phyloP scores from a whole-genome alignment of 2,329 filamentous ascomycete species.

The Colletotrichum tropicale region DNA sequence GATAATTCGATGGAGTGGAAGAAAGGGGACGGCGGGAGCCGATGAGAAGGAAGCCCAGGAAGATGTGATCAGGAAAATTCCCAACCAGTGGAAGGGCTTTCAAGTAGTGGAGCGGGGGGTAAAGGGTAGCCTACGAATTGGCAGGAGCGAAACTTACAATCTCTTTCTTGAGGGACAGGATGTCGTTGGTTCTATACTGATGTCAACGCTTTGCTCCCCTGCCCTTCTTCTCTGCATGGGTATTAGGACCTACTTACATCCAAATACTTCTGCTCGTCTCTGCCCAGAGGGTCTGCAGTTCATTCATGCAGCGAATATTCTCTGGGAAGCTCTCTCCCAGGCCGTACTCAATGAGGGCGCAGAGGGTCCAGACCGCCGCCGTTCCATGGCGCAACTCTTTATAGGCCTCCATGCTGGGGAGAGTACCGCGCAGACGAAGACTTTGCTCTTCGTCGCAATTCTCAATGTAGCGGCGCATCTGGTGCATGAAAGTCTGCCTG shows the following conservation, averaged over 20 bases:
- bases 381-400: conserved; percentile 32
- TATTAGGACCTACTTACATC: conserved; percentile 9
- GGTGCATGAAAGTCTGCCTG: conserved; percentile 11
- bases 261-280: conserved; percentile 28
- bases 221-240: neutral
- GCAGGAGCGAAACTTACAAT: conserved; percentile 20
- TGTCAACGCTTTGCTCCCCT: neutral
- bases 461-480: conserved; percentile 26
- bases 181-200: conserved; percentile 27
- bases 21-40: neutral
- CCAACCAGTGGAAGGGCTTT: neutral
- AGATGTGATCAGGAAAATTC: neutral
- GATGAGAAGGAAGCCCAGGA: neutral
- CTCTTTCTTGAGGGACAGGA: conserved; percentile 37
- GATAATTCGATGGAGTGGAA: neutral
- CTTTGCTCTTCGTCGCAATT: conserved; percentile 31
- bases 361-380: conserved; percentile 27
- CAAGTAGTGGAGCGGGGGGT: neutral
- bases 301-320: neutral
- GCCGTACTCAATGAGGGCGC: conserved; percentile 28
- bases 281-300: conserved; percentile 22
- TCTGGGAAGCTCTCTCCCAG: conserved; percentile 4
- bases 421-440: conserved; percentile 24
- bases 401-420: conserved; percentile 32
- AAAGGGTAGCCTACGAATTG: neutral